Conservation (phyloP, 2,329 filamentous ascomycete genomes). For the Colletotrichum sp. region DNA sequence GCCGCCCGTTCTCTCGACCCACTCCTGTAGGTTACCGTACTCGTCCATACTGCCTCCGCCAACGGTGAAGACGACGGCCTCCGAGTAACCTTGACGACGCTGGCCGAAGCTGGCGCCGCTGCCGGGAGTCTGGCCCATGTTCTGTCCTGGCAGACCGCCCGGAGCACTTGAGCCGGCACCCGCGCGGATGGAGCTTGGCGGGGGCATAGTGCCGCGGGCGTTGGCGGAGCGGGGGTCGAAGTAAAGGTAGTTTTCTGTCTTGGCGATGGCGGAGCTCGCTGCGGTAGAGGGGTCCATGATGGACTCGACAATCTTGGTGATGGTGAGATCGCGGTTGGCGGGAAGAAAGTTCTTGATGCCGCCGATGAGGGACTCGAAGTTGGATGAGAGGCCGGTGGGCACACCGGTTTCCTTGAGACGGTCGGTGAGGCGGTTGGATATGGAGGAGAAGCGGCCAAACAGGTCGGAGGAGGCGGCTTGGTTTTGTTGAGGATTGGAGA, state of each 20-base stretch:
- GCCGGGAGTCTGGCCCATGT: conserved; percentile 55
- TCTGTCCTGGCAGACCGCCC: conserved; percentile 50
- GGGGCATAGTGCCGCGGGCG: conserved; percentile 88
- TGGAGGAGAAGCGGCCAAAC: conserved; percentile 90
- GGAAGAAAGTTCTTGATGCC: conserved; percentile 99
- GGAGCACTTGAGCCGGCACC: conserved; percentile 45
- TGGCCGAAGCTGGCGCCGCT: conserved; percentile 89
- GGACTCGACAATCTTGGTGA: conserved; percentile 97
- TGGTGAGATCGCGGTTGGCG: conserved; percentile 89
- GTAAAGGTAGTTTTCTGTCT: conserved; percentile 96
- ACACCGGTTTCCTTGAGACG: conserved; percentile 90
- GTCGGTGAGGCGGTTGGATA: conserved; percentile 91
- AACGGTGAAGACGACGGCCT: conserved; percentile 92
- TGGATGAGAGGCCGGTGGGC: conserved; percentile 70
- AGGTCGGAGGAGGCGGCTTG: conserved; percentile 73
- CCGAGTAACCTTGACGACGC: conserved; percentile 84
- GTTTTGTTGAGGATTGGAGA: conserved; percentile 75
- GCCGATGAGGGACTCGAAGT: conserved; percentile 92
- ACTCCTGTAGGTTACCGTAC: conserved; percentile 96
- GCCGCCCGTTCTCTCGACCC: conserved; percentile 79
- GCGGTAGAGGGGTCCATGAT: conserved; percentile 96
- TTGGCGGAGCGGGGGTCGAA: conserved; percentile 95
- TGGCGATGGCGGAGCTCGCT: conserved; percentile 89
- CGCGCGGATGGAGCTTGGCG: conserved; percentile 67
- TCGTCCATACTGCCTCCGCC: conserved; percentile 99